Base-by-base conservation (phyloP, 1,284 basidiomycete genomes). In the Lentinula novae-zelandiae region DNA sequence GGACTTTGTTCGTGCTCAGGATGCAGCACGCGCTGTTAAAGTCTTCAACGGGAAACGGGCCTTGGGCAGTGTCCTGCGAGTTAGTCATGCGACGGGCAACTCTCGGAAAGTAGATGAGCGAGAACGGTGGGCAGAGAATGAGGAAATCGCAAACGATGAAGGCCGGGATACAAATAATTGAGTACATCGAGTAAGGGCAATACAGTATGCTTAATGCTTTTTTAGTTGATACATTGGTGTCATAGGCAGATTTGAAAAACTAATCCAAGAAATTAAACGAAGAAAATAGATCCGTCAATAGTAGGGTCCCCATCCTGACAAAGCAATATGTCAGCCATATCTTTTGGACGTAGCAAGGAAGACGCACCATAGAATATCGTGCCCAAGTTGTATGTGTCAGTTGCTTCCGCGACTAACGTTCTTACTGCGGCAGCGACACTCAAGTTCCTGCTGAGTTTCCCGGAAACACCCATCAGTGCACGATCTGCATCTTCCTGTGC, bases 371-470 rank as follows among this genome's bases (percentile, higher is more conserved):
- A 68, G 69, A 84, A 99, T 69, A 98, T 95, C 31, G 80, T 82
- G 1, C 87, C 89, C 38, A 98, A 75, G 72, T 95, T 92, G 40
- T 78, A 77, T 0, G 80, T 73, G 70, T 96, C 92, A 44, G 87
- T 92, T 42, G 96, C 96, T 70, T 95, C 88, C 27, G 92, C 87
- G 61, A 98, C 91, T 42, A 99, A 83, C 72, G 95, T 90, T 75
- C 97, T 98, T 63, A 99, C 94, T 3, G 90, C 92, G 68, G 93
- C 95, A 72, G 97, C 93, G 39, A 96, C 90, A 69, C 93, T 96
- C 65, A 98, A 78, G 10, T 87, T 82, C 65, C 85, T 87, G 68
- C 93, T 88, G 42, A 99, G 78, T 74, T 98, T 98, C 49, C 84
- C 78, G 10, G 84, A 78, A 40, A 97, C 94, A 34, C 85, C 82